Base-by-base conservation (phyloP, 305 asterid genomes). In the Fraxinus platypoda region DNA sequence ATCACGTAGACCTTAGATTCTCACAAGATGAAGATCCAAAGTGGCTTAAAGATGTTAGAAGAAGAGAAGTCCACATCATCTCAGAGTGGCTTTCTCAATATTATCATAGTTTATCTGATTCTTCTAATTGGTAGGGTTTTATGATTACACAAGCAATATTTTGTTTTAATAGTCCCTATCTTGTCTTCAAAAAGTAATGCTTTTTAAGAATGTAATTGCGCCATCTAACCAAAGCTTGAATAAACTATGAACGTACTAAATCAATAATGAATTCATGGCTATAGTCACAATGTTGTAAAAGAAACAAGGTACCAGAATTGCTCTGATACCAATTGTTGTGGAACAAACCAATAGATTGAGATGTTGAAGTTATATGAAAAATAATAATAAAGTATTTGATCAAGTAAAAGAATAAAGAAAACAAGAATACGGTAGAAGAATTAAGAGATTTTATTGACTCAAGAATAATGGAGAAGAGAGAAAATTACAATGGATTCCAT, bases 1-100 rank as follows among this genome's bases (percentile, higher is more conserved):
- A 95, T 84, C 98, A 95, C 68, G 93, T 93, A 75, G 98, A 95
- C 85, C 93, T 95, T n/a, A 88, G 98, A 84, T 92, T 86, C 90
- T 91, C 98, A 26, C 90, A 96, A 57, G 85, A 59, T 23, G 91
- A 91, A 87, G 98, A 95, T 84, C 98, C 98, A 74, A 71, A 86
- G 66, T 95, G 98, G 98, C 98, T 93, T 12, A 82, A 75, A 82
- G 80, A 87, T 72, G 91, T 91, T 33, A 91, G 98, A 73, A 80
- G 75, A 78, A 88, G 81, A 87, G 97, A 95, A 87, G 80, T 88
- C 68, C 85, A 78, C 6, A 90, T 92, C 83, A 91, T 95, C 34
- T 81, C 91, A 11, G 52, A 83, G 0, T 95, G 98, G 98, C 87
- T 93, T 31, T 85, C 94, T 76, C 88, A 90, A 80, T 93, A 95